These are phyloP conservation scores for Hura crepitans DNA, from an alignment of 441 rosid genomes.

Conservation along the genomic window DNA sequence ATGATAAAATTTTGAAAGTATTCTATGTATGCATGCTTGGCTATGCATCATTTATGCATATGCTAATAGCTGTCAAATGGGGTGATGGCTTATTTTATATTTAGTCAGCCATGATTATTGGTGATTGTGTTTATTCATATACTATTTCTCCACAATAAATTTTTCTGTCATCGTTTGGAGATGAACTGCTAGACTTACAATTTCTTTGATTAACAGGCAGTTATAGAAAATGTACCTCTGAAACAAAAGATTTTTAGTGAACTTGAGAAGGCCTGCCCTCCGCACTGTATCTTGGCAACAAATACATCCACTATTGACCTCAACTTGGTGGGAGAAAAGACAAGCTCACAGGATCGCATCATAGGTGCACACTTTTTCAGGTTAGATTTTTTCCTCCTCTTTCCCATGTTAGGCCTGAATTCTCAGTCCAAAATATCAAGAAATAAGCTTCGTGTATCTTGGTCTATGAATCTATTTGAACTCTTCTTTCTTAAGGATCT, in stretches of 20 bases:
- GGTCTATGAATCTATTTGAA: neutral
- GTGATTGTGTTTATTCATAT: constrained; percentile 7
- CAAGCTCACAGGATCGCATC: constrained; percentile 66
- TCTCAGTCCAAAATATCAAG: neutral
- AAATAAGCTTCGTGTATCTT: neutral
- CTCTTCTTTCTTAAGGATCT: neutral
- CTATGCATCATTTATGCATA: too few species aligned
- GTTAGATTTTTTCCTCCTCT: constrained; percentile 29
- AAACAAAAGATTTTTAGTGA: constrained; percentile 86
- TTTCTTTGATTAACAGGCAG: constrained; percentile 63
- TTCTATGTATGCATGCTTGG: too few species aligned
- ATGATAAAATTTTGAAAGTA: neutral
- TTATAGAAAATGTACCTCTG: constrained; percentile 68
- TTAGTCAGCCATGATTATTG: neutral
- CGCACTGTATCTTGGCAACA: constrained; percentile 84
- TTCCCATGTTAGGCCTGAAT: neutral
- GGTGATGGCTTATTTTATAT: constrained; percentile 6
- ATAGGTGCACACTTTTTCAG: constrained; percentile 98
- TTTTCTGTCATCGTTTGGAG: constrained; percentile 3
- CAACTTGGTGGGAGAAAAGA: constrained; percentile 68
- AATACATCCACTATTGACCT: constrained; percentile 91
- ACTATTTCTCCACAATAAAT: constrained; percentile 10
- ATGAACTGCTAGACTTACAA: constrained; percentile 6
- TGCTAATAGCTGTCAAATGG: neutral
- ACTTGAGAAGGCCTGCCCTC: constrained; percentile 70